Evolutionary conservation across 2,329 filamentous ascomycete genomes (phyloP), one percentile per base, ranked within the genome.

Genomic region (Penicillium sumatraense): DNA sequence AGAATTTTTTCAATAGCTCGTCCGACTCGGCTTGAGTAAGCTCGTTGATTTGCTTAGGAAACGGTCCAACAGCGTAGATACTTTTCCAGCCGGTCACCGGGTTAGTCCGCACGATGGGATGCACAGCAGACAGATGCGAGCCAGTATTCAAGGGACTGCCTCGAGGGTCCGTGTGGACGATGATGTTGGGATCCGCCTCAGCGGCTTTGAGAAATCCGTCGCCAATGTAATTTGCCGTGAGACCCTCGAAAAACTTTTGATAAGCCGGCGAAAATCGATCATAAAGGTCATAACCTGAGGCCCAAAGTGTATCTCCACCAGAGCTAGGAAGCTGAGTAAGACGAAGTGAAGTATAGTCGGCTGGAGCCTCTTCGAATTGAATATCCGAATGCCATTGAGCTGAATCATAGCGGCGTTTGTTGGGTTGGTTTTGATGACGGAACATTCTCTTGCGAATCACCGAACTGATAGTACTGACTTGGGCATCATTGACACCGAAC

Each of bases 231-330:
- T 81, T 84, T 3, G 80, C 86, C 0, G 83, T 87, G 7, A 88
- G 70, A 0, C 71, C 69, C 51, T 88, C 85, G 24, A 88, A 77
- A 68, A 88, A 87, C 21, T 73, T 73, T 54, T 83, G 83, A 50
- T 83, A 82, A 0, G 82, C 75, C 2, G 76, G 73, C 3, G 82
- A 86, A 54, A 89, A 77, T 24, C 84, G 81, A 64, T 89, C 86
- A 63, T 87, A 89, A 11, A 88, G 71, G 61, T 89, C 86, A 65
- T 88, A 88, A 0, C 85, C 85, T 1, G 84, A 86, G 0, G 86
- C 86, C 85, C 86, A 89, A 5, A 89, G 79, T 0, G 87, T 88
- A 68, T 87, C 83, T 36, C 84, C 80, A 6, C 84, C 84, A 0
- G 80, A 84, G 41, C 76, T 74, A 1, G 85, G 85, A 0, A 87